These are phyloP conservation scores for Fusarium heterosporum DNA, from an alignment of 2,329 filamentous ascomycete species.

Conservation along the genomic window DNA sequence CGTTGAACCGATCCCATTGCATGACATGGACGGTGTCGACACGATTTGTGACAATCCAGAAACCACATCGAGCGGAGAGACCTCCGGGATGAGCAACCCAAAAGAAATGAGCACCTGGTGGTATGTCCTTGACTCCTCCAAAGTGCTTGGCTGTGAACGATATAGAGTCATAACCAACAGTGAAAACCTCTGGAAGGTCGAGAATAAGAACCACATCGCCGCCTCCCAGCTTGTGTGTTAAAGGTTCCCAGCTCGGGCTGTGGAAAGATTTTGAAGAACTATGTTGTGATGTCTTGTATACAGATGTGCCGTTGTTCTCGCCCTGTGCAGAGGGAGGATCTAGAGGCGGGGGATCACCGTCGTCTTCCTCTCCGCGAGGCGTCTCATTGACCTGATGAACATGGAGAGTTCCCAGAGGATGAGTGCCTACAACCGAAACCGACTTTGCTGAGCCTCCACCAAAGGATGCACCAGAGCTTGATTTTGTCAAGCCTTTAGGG, in stretches of 20 bases:
- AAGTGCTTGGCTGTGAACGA: slow-evolving; percentile 62
- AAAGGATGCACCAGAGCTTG: slow-evolving; percentile 49
- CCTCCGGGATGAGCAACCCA: slow-evolving; percentile 65
- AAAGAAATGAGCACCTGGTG: slow-evolving; percentile 68
- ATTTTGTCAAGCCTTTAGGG: slow-evolving; percentile 50
- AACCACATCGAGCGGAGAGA: slow-evolving; percentile 65
- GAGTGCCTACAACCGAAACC: slow-evolving; percentile 53
- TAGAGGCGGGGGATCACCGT: slow-evolving; percentile 49
- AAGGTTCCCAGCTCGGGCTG: slow-evolving; percentile 18
- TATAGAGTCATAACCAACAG: slow-evolving; percentile 65
- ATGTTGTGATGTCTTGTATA: slow-evolving; percentile 1
- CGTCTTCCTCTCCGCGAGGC: slow-evolving; percentile 33
- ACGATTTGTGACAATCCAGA: slow-evolving; percentile 63
- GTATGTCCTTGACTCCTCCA: slow-evolving; percentile 66
- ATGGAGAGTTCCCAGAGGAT: slow-evolving; percentile 58
- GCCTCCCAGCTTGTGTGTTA: slow-evolving; percentile 50
- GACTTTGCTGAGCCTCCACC: slow-evolving; percentile 50
- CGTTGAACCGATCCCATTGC: slow-evolving; percentile 68
- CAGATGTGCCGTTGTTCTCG: not conserved
- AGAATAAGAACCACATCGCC: slow-evolving; percentile 66
- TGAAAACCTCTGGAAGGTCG: slow-evolving; percentile 63
- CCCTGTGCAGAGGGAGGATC: slow-evolving; percentile 39
- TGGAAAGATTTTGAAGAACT: slow-evolving; percentile 10
- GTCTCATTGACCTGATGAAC: slow-evolving; percentile 50
- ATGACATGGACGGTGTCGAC: slow-evolving; percentile 57